Conservation (phyloP, 2,329 filamentous ascomycete genomes). For the Exophiala calicioides region DNA sequence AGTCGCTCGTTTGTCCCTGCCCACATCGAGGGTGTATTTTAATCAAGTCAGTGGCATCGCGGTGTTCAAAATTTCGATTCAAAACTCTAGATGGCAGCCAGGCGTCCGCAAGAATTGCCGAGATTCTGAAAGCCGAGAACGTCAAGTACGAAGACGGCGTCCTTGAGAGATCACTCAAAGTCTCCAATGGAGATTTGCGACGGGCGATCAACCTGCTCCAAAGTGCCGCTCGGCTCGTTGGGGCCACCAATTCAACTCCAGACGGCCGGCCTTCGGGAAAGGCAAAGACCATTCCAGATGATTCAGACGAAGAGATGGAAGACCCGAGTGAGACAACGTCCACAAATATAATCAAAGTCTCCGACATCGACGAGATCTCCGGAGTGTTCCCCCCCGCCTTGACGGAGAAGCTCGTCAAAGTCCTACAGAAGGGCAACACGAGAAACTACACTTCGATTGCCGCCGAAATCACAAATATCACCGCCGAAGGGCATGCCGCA, state of each 20-base stretch:
- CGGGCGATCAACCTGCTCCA: slow-evolving; percentile 97
- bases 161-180: slow-evolving; percentile 78
- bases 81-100: slow-evolving; percentile 90
- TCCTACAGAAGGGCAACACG: slow-evolving; percentile 70
- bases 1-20: too few relatives aligned
- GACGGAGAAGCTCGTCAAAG: slow-evolving; percentile 64
- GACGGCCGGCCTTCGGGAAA: slow-evolving; percentile 46
- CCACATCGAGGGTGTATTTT: too few relatives aligned
- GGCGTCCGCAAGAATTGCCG: slow-evolving; percentile 73
- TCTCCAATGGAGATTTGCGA: slow-evolving; percentile 89
- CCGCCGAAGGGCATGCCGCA: slow-evolving; percentile 96
- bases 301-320: slow-evolving; percentile 63
- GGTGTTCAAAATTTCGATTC: slow-evolving; percentile 96
- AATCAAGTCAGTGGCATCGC: slow-evolving; percentile 78
- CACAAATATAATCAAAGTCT: slow-evolving; percentile 64
- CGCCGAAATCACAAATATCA: slow-evolving; percentile 80
- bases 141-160: slow-evolving; percentile 77
- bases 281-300: slow-evolving; percentile 47
- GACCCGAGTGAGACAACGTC: slow-evolving; percentile 47
- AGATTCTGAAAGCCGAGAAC: slow-evolving; percentile 79
- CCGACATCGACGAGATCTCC: slow-evolving; percentile 89
- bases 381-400: slow-evolving; percentile 82
- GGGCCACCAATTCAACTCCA: slow-evolving; percentile 52
- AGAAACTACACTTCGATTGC: slow-evolving; percentile 71
- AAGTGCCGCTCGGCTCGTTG: slow-evolving; percentile 85